Evolutionary conservation across 768 basidiomycete genomes (phyloP).

Genomic region (Amylocystis lapponica): DNA sequence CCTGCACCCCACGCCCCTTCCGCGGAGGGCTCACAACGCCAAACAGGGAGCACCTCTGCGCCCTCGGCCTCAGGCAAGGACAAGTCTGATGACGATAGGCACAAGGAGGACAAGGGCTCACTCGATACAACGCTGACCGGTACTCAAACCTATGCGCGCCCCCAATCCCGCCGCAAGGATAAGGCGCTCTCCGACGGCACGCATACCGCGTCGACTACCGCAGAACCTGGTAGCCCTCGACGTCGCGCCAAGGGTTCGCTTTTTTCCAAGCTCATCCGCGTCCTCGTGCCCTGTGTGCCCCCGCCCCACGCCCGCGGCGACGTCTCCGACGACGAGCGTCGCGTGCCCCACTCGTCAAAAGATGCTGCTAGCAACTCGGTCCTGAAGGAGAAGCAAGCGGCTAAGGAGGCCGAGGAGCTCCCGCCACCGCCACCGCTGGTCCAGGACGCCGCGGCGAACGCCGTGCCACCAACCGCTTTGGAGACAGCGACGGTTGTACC

Average conservation of each 20-base stretch:
- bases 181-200: constrained; percentile 29
- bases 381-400: constrained; percentile 23
- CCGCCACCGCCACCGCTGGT: constrained; percentile 25
- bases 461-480: not conserved
- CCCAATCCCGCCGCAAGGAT: constrained; percentile 24
- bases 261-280: constrained; percentile 52
- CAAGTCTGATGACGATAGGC: constrained; percentile 32
- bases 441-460: not conserved
- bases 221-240: constrained; percentile 16
- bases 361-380: constrained; percentile 8
- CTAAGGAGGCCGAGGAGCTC: constrained; percentile 27
- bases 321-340: constrained; percentile 32
- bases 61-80: constrained; percentile 25
- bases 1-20: constrained; percentile 14
- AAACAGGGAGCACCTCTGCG: constrained; percentile 6
- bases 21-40: not conserved
- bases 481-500: constrained; percentile 2
- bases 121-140: constrained; percentile 37
- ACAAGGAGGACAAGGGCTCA: constrained; percentile 40
- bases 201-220: constrained; percentile 25
- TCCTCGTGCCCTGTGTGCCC: constrained; percentile 63
- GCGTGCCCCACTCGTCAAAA: constrained; percentile 5
- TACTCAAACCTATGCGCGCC: constrained; percentile 35
- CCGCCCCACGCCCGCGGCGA: constrained; percentile 40
- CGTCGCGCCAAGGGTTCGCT: constrained; percentile 44